Percentiles rank a stretch among this genome's conserved stretches.
phyloP scores from a whole-genome alignment of 2,329 filamentous ascomycete genomes.

The Neocatenulostroma microsporum region DNA sequence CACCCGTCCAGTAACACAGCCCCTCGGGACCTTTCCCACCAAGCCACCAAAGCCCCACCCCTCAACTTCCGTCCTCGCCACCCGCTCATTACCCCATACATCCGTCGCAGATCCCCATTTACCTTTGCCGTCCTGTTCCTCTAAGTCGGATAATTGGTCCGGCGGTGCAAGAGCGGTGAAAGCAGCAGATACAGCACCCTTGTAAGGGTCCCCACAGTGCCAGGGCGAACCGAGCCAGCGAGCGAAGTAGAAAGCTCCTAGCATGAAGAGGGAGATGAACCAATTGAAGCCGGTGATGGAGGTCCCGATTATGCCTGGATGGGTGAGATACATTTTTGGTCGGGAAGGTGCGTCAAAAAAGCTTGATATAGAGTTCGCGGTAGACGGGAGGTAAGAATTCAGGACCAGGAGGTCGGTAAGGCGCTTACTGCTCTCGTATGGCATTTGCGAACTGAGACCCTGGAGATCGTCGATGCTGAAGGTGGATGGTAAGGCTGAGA shows the following conservation, averaged over 20 bases:
- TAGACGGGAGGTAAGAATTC: constrained; percentile 60
- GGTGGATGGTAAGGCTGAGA: constrained; percentile 56
- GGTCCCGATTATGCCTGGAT: constrained; percentile 82
- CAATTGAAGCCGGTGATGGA: constrained; percentile 67
- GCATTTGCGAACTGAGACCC: constrained; percentile 51
- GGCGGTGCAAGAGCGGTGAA: constrained; percentile 69
- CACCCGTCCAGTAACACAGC: constrained; percentile 39
- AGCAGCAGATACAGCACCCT: constrained; percentile 65
- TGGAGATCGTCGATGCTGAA: constrained; percentile 69
- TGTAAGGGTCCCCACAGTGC: constrained; percentile 72
- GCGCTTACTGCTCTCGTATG: constrained; percentile 84
- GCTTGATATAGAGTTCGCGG: constrained; percentile 47
- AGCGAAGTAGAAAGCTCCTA: constrained; percentile 58
- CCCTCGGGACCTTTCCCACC: constrained; percentile 40
- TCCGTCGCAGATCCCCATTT: constrained; percentile 71
- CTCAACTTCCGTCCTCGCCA: constrained; percentile 73
- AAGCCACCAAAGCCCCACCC: constrained; percentile 67
- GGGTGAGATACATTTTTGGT: constrained; percentile 69
- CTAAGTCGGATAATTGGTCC: constrained; percentile 51
- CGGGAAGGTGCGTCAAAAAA: constrained; percentile 45
- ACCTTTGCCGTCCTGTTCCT: constrained; percentile 45
- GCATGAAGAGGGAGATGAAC: constrained; percentile 63
- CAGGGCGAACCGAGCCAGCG: constrained; percentile 79
- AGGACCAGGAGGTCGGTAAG: constrained; percentile 78
- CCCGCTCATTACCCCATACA: constrained; percentile 48